phyloP scores from a whole-genome alignment of 371 early-diverging fungal genomes.

The Apophysomyces sp. region DNA sequence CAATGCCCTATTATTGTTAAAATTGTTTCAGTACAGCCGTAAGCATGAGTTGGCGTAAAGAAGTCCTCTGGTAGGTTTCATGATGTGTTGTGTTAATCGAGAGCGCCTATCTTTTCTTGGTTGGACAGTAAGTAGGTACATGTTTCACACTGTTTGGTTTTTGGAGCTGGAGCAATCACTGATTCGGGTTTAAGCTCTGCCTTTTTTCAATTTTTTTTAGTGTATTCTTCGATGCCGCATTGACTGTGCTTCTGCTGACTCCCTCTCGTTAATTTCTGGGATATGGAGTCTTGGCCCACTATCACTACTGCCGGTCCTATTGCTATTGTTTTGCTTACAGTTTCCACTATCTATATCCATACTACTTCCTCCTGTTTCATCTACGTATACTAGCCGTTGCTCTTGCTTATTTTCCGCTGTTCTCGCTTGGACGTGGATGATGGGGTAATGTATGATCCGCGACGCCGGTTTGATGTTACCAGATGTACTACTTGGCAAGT shows the following conservation, averaged over 20 bases:
- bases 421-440: slow-evolving; percentile 15
- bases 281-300: background rate
- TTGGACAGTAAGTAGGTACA: background rate
- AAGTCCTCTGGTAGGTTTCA: too few relatives aligned
- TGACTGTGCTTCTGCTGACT: background rate
- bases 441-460: slow-evolving; percentile 11
- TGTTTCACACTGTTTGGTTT: background rate
- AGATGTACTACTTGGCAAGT: background rate
- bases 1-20: background rate
- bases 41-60: background rate
- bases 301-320: background rate
- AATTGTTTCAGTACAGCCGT: background rate
- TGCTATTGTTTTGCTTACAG: background rate
- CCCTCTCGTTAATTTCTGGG: background rate
- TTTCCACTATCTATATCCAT: background rate
- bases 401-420: background rate
- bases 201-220: background rate
- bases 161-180: too few relatives aligned
- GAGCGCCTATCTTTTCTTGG: background rate
- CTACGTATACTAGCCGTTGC: background rate
- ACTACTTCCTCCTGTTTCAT: background rate
- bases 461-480: background rate
- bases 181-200: too few relatives aligned
- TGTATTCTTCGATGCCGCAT: background rate
- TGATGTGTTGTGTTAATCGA: background rate